Conservation (phyloP, 2,329 filamentous ascomycete species). For the Fusarium keratoplasticum region DNA sequence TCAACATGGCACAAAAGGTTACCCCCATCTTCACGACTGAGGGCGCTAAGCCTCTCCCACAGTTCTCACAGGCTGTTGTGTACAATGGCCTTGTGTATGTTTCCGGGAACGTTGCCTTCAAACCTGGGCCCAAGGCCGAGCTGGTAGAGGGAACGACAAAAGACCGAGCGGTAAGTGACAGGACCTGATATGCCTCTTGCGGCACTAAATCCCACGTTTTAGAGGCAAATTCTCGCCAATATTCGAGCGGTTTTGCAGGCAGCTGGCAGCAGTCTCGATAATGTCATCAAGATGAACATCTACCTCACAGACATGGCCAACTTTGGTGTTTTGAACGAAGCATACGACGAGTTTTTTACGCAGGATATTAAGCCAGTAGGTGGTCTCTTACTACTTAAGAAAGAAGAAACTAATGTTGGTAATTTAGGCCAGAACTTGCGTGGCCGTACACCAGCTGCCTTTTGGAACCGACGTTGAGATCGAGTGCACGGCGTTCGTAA, state of each 20-base stretch:
- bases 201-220: too few relatives aligned
- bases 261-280: background rate
- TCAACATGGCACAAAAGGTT: background rate
- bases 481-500: background rate
- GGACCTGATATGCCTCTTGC: too few relatives aligned
- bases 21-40: background rate
- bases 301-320: background rate
- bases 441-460: background rate
- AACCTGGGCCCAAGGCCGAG: background rate
- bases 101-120: background rate
- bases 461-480: background rate
- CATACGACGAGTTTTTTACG: background rate
- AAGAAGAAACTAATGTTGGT: too few relatives aligned
- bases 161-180: background rate
- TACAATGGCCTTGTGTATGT: background rate
- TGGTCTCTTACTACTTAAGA: too few relatives aligned
- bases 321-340: background rate
- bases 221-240: background rate
- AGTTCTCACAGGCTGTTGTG: background rate
- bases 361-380: background rate
- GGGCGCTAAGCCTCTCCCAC: background rate
- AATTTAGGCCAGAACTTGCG: background rate
- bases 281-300: background rate
- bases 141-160: background rate
- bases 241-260: background rate